These are phyloP conservation scores for Fusarium nematophilum DNA, from an alignment of 2,329 filamentous ascomycete species.

Conservation along the genomic window DNA sequence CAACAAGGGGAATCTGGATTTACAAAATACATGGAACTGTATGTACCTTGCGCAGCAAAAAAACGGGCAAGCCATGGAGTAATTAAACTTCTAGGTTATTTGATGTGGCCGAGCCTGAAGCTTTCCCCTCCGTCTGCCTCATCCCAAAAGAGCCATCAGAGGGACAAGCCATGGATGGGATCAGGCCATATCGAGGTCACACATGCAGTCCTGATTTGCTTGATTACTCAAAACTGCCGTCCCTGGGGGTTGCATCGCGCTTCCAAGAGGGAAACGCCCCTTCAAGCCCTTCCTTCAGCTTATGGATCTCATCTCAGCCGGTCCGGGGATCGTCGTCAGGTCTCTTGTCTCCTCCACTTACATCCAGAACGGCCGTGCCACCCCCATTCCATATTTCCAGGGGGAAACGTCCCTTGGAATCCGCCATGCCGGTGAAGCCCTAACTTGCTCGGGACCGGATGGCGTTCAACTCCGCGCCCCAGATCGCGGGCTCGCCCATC, in stretches of 20 bases:
- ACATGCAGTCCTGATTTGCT: slow-evolving; percentile 21
- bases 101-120: not conserved
- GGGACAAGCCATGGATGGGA: slow-evolving; percentile 16
- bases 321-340: slow-evolving; percentile 14
- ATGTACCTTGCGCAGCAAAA: slow-evolving; percentile 2
- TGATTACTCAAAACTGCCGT: slow-evolving; percentile 20
- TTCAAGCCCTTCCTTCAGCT: not conserved
- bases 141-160: slow-evolving; percentile 20
- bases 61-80: slow-evolving; percentile 1
- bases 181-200: slow-evolving; percentile 35
- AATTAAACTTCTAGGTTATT: slow-evolving; percentile 38
- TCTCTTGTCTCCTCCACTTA: slow-evolving; percentile 1
- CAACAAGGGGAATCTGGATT: slow-evolving; percentile 14
- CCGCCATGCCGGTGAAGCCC: not conserved
- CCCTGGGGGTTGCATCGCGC: slow-evolving; percentile 23
- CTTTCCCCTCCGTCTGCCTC: slow-evolving; percentile 7
- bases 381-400: slow-evolving; percentile 10
- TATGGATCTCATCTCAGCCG: slow-evolving; percentile 35
- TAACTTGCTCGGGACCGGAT: not conserved
- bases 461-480: slow-evolving; percentile 8
- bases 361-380: not conserved
- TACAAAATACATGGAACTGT: slow-evolving; percentile 4
- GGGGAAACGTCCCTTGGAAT: not conserved
- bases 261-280: not conserved
- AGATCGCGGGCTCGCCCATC: slow-evolving; percentile 9